phyloP scores from a whole-genome alignment of 345 rosid species.

The Bretschneidera sinensis region DNA sequence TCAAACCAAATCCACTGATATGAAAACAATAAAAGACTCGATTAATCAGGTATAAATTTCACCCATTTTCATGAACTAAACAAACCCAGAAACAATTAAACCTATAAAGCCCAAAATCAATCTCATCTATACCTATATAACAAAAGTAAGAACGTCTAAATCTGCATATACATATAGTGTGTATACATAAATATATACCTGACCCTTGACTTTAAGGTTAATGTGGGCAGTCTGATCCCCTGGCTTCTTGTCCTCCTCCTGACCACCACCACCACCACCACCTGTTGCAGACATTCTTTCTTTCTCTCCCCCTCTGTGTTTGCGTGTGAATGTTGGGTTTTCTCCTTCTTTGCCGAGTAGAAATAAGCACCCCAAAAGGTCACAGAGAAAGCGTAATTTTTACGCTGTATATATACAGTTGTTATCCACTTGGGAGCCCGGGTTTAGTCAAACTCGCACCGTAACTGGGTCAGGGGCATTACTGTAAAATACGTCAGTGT shows the following conservation, averaged over 20 bases:
- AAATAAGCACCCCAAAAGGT: not conserved
- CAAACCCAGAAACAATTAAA: not conserved
- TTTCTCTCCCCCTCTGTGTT: not conserved
- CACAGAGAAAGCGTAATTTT: conserved; percentile 20
- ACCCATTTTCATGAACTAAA: not conserved
- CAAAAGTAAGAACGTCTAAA: too few relatives aligned
- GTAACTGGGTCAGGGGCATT: not conserved
- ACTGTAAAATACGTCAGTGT: not conserved
- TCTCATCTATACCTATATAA: not conserved
- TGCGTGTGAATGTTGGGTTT: too few relatives aligned
- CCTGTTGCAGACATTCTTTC: conserved; percentile 43
- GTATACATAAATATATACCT: conserved; percentile 26
- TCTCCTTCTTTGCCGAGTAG: not conserved
- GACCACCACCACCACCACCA: conserved; percentile 26
- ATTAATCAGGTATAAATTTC: not conserved
- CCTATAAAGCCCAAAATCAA: not conserved
- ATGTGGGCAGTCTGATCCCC: conserved; percentile 49
- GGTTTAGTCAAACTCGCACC: too few relatives aligned
- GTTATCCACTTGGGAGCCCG: not conserved
- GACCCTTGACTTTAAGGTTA: conserved; percentile 82
- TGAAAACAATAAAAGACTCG: not conserved
- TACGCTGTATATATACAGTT: conserved; percentile 20
- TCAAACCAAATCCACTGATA: too few relatives aligned
- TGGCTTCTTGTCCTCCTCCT: conserved; percentile 72
- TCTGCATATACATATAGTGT: too few relatives aligned